Evolutionary conservation across 1,139 yeast genomes (phyloP), one percentile per base, ranked within the genome.

Genomic region (Lodderomyces parapsilosis): DNA sequence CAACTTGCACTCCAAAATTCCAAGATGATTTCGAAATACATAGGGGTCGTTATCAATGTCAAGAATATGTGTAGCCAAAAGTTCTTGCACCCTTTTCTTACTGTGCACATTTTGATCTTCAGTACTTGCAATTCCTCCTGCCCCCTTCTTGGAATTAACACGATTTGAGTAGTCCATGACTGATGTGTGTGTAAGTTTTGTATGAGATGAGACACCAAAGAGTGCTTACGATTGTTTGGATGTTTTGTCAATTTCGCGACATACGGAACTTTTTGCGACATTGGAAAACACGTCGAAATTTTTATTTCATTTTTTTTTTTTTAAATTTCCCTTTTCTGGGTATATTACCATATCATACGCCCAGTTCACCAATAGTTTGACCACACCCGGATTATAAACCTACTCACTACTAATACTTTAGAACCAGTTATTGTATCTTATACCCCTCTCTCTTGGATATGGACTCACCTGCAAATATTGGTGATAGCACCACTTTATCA

Each of bases 31-130:
- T 51, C 80, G 75, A 60, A 81, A 78, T 14, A 86, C 86, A 60
- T 86, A 88, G 0, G 96, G 96, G 56, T 88, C 89, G 41, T 78
- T 76, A 36, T 83, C 88, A 7, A 87, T 63, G 56, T 86, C 83
- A 14, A 84, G 71, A 2, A 70, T 69, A 40, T 81, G 76, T 6
- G 83, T 76, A 24, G 83, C 68, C 28, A 88, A 74, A 36, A 88
- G 73, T 55, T 84, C 82, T 36, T 80, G 72, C 22, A 86, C 74
- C 24, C 95, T 69, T 46, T 81, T 79, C 45, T 81, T 71, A 27
- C 89, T 69, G 44, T 83, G 84, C 1, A 81, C 80, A 54, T 85
- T 84, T 6, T 83, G 71, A 54, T 84, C 89, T 38, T 78, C 79
- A 28, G 68, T 60, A 18, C 85, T 86, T 2, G 95, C 95, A 17